Base-by-base conservation (phyloP, 2,329 filamentous ascomycete species). In the Colletotrichum eremochloae region DNA sequence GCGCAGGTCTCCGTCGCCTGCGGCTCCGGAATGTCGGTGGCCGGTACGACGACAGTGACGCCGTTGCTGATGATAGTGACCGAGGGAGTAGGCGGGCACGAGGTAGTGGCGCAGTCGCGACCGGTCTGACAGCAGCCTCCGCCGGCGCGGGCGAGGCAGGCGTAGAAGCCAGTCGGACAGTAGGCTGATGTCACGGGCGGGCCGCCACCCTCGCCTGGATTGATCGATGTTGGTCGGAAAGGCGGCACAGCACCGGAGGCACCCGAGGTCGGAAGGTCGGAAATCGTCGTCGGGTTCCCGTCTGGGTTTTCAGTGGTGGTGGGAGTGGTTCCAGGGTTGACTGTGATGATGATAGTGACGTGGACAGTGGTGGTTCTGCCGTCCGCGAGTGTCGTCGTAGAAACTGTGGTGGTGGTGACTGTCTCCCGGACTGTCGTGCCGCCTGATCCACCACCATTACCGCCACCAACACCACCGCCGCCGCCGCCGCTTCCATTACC, bases 161-260 rank as follows among this genome's bases (percentile, higher is more conserved):
- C 92, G 81, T 98, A 98, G 85, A 95, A 98, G 2, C 95, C 95
- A 0, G 92, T 95, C 0, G 96, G 96, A 77, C 96, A 98, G 76
- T 87, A 85, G 12, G 60, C 42, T 3, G 66, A 38, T 20, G 66
- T 60, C 44, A 63, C 46, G 11, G 66, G 56, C 31, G 60, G 67
- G 55, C 46, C 46, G 38, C 36, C 56, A 46, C 29, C 46, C 42
- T 81, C 81, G 20, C 80, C 75, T 1, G 84, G 79, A 15, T 84
- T 80, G 42, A 67, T 76, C 31, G 78, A 78, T 15, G 84, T 87
- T 3, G 86, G 88, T 20, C 87, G 84, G 76, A 86, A 84, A 1
- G 88, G 86, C 2, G 85, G 79, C 14, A 80, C 82, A 61, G 81
- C 81, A 50, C 82, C 85, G 6, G 82, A 82, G 57, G 79, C 80